Base-by-base conservation (phyloP, 2,329 filamentous ascomycete species). In the Botryotinia convoluta region DNA sequence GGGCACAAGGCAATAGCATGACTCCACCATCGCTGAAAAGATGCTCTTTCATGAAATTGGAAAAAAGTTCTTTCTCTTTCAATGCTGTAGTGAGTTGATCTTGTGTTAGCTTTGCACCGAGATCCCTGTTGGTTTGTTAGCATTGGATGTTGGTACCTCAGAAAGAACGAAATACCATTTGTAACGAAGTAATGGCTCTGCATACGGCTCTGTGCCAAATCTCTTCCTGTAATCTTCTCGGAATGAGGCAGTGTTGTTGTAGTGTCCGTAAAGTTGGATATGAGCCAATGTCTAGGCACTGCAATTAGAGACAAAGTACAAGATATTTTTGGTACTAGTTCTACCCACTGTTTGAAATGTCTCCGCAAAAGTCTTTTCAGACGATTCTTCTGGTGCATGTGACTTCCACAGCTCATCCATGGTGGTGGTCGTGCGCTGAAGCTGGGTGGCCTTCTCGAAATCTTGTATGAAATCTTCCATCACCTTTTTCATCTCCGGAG, bases 1-100 rank as follows among this genome's bases (percentile, higher is more conserved):
- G 39, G 6, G 72, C 75, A 29, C 67, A 74, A 2, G 76, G 76
- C 5, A 78, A 44, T 26, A 78, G 44, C 67, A 78, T 72, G 22
- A 77, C 72, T 1, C 74, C 75, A n/a, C 74, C 74, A 10, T 72
- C 22, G 7, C 14, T 63, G 26, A 78, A 72, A 3, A 77, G 35
- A 35, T 74, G 51, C 14, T 74, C 67, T 54, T 68, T 29, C 3
- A 78, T n/a, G 29, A 77, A 77, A 1, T 63, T 32, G 3, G 71
- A 61, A 44, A 76, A 76, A 8, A 73, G 16, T 18, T 45, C 44
- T 68, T 73, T 75, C 14, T 74, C 63, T 32, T 70, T 3, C 3
- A 68, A 59, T 4, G 77, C 76, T 26, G 32, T 29, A 18, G 63
- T 39, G 20, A 73, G 73, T 37, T 76, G 39, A 35, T 45, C 48